Conservation (phyloP, 805 yeast genomes). For the Metschnikowia kunwiensis region DNA sequence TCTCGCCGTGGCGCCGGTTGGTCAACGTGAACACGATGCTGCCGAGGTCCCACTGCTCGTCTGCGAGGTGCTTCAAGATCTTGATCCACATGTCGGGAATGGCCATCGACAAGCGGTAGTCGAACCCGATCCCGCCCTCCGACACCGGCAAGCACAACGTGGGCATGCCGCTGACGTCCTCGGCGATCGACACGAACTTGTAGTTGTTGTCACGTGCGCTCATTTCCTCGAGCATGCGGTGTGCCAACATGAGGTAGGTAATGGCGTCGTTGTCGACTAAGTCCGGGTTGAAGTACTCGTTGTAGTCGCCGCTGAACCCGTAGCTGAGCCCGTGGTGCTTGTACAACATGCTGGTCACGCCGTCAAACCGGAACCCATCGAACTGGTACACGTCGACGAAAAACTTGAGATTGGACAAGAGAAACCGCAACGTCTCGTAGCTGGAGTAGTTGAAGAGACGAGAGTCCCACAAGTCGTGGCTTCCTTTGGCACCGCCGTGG, state of each 20-base stretch:
- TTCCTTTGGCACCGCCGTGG: conserved; percentile 88
- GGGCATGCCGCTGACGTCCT: conserved; percentile 97
- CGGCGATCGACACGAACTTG: conserved; percentile 78
- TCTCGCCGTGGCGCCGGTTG: conserved; percentile 84
- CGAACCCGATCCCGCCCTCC: conserved; percentile 89
- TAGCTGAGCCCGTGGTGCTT: conserved; percentile 89
- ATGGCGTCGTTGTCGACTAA: conserved; percentile 86
- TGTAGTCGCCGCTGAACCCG: conserved; percentile 88
- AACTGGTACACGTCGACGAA: conserved; percentile 79
- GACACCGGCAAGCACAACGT: conserved; percentile 75
- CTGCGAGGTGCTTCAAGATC: conserved; percentile 72
- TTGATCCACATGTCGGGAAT: conserved; percentile 99
- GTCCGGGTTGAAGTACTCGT: conserved; percentile 78
- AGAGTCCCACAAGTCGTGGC: conserved; percentile 95
- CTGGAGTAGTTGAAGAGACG: conserved; percentile 87
- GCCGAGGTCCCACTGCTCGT: conserved; percentile 91
- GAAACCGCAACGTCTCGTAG: conserved; percentile 85
- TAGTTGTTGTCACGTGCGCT: conserved; percentile 32
- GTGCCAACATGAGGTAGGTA: conserved; percentile 87
- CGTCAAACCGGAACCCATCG: conserved; percentile 96
- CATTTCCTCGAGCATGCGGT: conserved; percentile 61
- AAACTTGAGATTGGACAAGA: conserved; percentile 79
- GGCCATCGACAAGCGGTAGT: conserved; percentile 94
- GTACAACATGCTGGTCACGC: conserved; percentile 92
- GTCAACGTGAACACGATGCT: conserved; percentile 76